Evolutionary conservation across 192 early-diverging fungal genomes (phyloP).

Genomic region (Backusella circina): DNA sequence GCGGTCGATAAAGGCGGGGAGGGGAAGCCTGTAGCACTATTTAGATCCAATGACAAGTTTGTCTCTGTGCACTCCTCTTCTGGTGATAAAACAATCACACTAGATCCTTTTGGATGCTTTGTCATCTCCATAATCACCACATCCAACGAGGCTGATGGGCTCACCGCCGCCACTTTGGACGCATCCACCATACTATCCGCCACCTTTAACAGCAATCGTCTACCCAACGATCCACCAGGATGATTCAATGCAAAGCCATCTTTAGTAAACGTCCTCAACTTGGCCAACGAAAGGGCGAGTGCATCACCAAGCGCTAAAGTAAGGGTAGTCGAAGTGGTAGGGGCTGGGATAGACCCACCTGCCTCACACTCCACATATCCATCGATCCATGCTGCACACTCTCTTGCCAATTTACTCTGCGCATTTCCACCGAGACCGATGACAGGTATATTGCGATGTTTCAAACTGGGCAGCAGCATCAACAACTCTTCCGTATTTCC

Average conservation of each 20-base stretch:
- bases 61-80: neutral
- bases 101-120: slow-evolving; percentile 21
- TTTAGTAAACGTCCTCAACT: slow-evolving; percentile 32
- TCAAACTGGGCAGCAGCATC: slow-evolving; percentile 32
- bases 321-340: slow-evolving; percentile 42
- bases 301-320: slow-evolving; percentile 45
- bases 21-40: neutral
- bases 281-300: slow-evolving; percentile 34
- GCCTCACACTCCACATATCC: slow-evolving; percentile 35
- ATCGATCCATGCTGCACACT: slow-evolving; percentile 40
- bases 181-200: slow-evolving; percentile 29
- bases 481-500: slow-evolving; percentile 45
- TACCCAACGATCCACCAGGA: slow-evolving; percentile 41
- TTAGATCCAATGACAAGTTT: neutral
- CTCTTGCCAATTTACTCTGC: slow-evolving; percentile 37
- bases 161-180: slow-evolving; percentile 19
- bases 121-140: slow-evolving; percentile 37
- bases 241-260: slow-evolving; percentile 43
- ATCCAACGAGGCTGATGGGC: slow-evolving; percentile 24
- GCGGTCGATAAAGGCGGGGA: slow-evolving; percentile 15
- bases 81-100: slow-evolving; percentile 30
- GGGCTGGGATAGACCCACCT: slow-evolving; percentile 37
- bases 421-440: slow-evolving; percentile 40
- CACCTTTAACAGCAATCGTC: slow-evolving; percentile 33
- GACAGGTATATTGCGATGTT: slow-evolving; percentile 34